phyloP scores from a whole-genome alignment of 2,329 filamentous ascomycete genomes.

The Dendryphion nanum region DNA sequence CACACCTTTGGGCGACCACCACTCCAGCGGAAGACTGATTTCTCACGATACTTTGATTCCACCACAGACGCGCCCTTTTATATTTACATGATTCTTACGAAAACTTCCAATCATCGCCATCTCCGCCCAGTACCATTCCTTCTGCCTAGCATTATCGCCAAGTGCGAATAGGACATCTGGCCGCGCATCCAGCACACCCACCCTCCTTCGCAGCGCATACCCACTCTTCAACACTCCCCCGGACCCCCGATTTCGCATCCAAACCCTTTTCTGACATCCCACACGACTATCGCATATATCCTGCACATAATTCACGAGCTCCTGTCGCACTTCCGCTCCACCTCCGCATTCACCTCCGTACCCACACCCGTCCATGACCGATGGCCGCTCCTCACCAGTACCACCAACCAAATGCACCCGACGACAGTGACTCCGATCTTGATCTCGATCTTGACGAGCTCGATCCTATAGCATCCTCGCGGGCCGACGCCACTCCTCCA shows the following conservation, averaged over 20 bases:
- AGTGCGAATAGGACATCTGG: background rate
- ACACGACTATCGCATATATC: constrained; percentile 10
- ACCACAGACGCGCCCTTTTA: no score
- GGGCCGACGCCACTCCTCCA: constrained; percentile 22
- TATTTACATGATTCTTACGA: no score
- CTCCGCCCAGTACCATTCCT: no score
- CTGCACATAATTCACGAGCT: constrained; percentile 6
- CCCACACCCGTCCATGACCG: constrained; percentile 36
- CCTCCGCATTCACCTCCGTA: background rate
- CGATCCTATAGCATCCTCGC: constrained; percentile 55
- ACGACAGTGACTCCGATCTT: constrained; percentile 67
- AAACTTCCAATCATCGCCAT: no score
- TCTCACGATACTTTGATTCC: no score
- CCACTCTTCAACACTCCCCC: background rate
- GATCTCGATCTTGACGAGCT: constrained; percentile 79
- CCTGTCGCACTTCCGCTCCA: constrained; percentile 8
- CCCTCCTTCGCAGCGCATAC: background rate
- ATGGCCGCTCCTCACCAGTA: constrained; percentile 49
- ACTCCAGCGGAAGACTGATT: no score
- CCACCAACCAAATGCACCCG: constrained; percentile 59
- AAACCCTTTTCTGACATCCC: background rate
- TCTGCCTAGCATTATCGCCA: no score
- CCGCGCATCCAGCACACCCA: background rate
- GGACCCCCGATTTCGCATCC: background rate
- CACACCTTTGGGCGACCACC: no score